phyloP scores from a whole-genome alignment of 192 early-diverging fungal species.

The Mortierella hygrophila region DNA sequence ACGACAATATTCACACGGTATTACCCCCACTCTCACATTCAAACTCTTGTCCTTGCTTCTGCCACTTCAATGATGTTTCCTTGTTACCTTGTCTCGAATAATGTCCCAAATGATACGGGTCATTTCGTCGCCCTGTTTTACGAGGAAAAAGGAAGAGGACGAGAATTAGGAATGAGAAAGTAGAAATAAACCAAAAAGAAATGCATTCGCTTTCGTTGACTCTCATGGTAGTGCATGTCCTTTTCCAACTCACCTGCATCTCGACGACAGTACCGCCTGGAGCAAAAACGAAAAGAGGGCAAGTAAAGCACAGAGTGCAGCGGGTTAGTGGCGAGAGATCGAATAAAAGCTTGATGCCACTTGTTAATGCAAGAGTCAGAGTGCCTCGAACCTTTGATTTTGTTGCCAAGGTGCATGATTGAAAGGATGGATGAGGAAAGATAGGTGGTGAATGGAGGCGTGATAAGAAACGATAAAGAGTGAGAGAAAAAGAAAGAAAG shows the following conservation, averaged over 20 bases:
- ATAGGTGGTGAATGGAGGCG: neutral
- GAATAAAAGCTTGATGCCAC: too few species aligned
- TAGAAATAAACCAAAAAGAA: slow-evolving; percentile 54
- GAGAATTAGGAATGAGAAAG: slow-evolving; percentile 78
- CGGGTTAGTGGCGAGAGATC: neutral
- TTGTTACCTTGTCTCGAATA: slow-evolving; percentile 87
- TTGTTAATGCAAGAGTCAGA: too few species aligned
- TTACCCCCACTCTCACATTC: too few species aligned
- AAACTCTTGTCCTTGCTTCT: too few species aligned
- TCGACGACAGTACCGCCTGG: slow-evolving; percentile 53
- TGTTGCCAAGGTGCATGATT: slow-evolving; percentile 4
- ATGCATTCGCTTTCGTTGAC: neutral
- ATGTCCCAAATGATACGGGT: slow-evolving; percentile 97
- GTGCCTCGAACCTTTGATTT: slow-evolving; percentile 22
- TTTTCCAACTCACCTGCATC: slow-evolving; percentile 31
- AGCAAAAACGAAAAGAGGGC: neutral
- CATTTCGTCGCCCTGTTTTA: slow-evolving; percentile 99
- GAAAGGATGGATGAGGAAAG: slow-evolving; percentile 10
- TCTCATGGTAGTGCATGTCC: neutral
- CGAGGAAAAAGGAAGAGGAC: slow-evolving; percentile 56
- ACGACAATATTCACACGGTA: neutral
- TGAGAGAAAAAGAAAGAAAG: neutral
- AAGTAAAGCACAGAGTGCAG: neutral
- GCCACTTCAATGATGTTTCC: neutral
- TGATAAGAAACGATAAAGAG: neutral